phyloP scores from a whole-genome alignment of 345 rosid species.

The Balakata baccata region DNA sequence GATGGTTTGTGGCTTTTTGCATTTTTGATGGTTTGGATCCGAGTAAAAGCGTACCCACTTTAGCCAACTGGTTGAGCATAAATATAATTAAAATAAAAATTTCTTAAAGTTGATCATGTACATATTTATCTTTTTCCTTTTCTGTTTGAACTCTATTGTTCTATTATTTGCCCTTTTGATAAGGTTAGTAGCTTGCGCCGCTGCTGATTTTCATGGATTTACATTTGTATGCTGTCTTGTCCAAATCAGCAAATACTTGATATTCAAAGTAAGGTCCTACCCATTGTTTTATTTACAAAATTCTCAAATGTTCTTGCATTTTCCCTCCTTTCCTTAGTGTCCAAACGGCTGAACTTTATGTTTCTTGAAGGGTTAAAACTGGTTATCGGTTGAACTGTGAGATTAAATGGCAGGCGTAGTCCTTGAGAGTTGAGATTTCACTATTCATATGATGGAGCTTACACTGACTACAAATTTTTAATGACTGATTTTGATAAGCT shows the following conservation, averaged over 20 bases:
- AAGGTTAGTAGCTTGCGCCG: too few species aligned
- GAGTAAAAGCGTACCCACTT: too few species aligned
- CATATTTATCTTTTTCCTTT: too few species aligned
- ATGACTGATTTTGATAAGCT: neutral
- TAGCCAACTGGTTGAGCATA: too few species aligned
- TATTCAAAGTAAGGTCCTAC: neutral
- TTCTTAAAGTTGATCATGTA: too few species aligned
- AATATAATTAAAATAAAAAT: too few species aligned
- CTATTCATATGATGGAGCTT: too few species aligned
- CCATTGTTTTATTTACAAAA: neutral
- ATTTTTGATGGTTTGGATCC: neutral
- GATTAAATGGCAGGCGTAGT: too few species aligned
- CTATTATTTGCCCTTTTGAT: neutral
- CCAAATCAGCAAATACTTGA: neutral
- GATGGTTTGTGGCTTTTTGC: neutral
- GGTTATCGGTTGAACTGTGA: neutral
- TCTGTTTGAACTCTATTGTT: neutral
- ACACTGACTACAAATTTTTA: too few species aligned
- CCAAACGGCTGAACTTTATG: neutral
- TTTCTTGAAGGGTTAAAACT: neutral
- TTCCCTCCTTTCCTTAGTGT: neutral
- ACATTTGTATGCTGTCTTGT: neutral
- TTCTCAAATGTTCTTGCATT: neutral
- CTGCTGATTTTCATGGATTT: neutral
- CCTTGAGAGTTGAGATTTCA: too few species aligned